These are phyloP conservation scores for Cardamine chenopodiifolia DNA, from an alignment of 345 rosid species.

Conservation along the genomic window DNA sequence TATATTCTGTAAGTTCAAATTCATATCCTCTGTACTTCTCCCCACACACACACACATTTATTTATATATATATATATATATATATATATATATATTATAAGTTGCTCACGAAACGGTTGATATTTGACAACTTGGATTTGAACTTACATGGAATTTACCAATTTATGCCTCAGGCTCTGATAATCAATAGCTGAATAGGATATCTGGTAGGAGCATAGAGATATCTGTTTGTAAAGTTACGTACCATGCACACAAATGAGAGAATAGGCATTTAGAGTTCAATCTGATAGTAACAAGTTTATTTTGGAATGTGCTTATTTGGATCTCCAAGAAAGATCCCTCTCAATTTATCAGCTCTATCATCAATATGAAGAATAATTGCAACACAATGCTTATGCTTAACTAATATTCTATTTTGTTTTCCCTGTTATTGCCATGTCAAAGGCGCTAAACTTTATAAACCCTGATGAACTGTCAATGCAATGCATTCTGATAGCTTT, in stretches of 20 bases:
- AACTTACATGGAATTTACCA: neutral
- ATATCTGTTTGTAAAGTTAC: neutral
- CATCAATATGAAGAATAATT: neutral
- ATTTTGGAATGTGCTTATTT: neutral
- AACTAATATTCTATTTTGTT: neutral
- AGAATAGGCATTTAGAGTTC: slow-evolving; percentile 5
- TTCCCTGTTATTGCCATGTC: slow-evolving; percentile 80
- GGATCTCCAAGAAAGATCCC: neutral
- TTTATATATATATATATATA: no score
- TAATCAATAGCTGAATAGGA: neutral
- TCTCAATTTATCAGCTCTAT: neutral
- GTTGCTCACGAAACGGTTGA: neutral
- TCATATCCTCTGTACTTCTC: neutral
- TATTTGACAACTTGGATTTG: neutral
- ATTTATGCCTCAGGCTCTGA: neutral
- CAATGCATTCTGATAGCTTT: slow-evolving; percentile 90
- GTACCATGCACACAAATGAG: neutral
- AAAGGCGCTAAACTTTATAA: slow-evolving; percentile 91
- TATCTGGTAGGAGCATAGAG: neutral
- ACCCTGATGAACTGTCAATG: slow-evolving; percentile 96
- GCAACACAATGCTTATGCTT: neutral
- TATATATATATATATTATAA: neutral
- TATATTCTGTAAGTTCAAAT: slow-evolving; percentile 77
- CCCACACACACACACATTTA: no score
- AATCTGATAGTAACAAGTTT: neutral